Conservation (phyloP, 257 asterid species). For the Rehmannia glutinosa region DNA sequence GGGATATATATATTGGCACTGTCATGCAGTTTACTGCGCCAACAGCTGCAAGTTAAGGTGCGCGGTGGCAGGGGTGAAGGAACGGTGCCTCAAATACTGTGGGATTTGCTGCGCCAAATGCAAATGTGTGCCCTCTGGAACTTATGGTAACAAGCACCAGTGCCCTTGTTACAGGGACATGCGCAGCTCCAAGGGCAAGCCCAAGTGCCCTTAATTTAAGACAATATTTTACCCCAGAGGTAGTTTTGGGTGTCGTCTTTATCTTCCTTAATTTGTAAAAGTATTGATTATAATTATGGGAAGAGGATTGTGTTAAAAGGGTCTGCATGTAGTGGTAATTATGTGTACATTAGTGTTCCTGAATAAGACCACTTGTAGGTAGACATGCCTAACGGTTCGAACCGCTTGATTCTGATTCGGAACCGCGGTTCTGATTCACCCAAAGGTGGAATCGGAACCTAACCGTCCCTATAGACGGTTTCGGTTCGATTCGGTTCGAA, state of each 20-base stretch:
- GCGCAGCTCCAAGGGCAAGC: constrained; percentile 64
- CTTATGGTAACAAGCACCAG: constrained; percentile 71
- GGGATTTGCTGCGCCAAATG: constrained; percentile 61
- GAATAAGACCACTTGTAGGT: no score
- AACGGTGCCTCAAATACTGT: constrained; percentile 65
- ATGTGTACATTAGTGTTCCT: background rate
- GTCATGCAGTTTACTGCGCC: constrained; percentile 30
- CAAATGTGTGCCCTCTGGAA: constrained; percentile 75
- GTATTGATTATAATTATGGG: no score
- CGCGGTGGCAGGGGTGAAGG: constrained; percentile 43
- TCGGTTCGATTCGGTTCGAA: no score
- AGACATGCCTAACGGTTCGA: no score
- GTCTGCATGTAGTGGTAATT: background rate
- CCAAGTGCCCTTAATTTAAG: constrained; percentile 55
- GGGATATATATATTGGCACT: no score
- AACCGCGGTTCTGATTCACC: no score
- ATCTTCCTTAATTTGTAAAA: background rate
- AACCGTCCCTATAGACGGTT: no score
- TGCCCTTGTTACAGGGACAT: constrained; percentile 70
- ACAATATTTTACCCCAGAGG: background rate
- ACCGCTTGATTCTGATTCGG: no score
- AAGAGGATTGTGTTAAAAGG: no score
- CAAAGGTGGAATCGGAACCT: no score
- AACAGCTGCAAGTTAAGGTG: constrained; percentile 45
- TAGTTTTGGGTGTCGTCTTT: background rate